Percentiles rank a stretch among this genome's conserved stretches.
phyloP scores from a whole-genome alignment of 139 green algal species.

The Marvania coccoides region DNA sequence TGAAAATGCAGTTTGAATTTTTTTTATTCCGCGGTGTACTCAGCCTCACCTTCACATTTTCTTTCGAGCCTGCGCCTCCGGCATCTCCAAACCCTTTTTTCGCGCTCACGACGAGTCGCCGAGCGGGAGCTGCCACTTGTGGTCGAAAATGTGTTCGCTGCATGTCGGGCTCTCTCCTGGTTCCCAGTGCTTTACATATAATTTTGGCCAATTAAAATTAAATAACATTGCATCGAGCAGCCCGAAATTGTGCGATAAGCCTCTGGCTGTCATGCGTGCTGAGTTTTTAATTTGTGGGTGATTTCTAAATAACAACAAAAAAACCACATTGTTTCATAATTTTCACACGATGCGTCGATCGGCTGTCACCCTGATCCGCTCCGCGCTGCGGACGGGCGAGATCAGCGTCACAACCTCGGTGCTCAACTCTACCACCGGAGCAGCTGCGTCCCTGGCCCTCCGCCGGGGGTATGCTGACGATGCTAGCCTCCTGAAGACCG shows the following conservation, averaged over 20 bases:
- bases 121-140: background rate
- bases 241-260: no score
- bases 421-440: background rate
- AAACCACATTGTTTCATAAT: no score
- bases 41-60: background rate
- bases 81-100: slow-evolving; percentile 1
- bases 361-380: background rate
- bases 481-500: slow-evolving; percentile 70
- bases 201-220: no score
- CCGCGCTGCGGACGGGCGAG: background rate
- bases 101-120: background rate
- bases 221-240: no score
- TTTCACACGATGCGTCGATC: background rate
- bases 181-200: no score
- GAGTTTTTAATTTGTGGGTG: no score
- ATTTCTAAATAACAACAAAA: no score
- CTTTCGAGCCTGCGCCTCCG: background rate
- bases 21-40: no score
- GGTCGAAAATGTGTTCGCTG: no score
- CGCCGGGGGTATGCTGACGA: slow-evolving; percentile 51
- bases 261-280: no score
- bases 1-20: no score
- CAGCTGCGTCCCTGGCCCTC: background rate
- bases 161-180: no score
- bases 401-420: background rate